A percentile compares a stretch with the other conserved stretches of the same genome.
phyloP scores from a whole-genome alignment of 768 basidiomycete species.

The Amyloporia xantha region DNA sequence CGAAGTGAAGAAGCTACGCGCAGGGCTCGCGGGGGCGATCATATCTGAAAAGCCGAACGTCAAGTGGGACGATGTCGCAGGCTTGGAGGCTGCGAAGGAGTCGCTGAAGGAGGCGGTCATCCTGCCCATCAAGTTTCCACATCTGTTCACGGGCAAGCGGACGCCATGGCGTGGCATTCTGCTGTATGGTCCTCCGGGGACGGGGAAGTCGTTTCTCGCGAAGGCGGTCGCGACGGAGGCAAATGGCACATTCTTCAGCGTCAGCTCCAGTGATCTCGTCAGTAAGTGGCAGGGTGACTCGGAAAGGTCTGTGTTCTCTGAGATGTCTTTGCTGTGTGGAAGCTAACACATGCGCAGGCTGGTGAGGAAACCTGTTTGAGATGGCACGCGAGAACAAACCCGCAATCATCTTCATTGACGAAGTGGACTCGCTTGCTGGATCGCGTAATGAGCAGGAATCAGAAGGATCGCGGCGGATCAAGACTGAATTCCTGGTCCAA shows the following conservation, averaged over 20 bases:
- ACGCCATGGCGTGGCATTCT: slow-evolving; percentile 97
- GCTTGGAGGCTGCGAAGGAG: slow-evolving; percentile 91
- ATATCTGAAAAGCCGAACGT: slow-evolving; percentile 92
- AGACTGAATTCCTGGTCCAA: slow-evolving; percentile 96
- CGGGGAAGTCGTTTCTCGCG: slow-evolving; percentile 93
- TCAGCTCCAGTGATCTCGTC: slow-evolving; percentile 91
- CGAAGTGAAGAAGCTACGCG: slow-evolving; percentile 94
- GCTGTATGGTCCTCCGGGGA: slow-evolving; percentile 95
- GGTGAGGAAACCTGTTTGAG: slow-evolving; percentile 92
- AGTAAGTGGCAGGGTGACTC: slow-evolving; percentile 99
- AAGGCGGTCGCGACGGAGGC: slow-evolving; percentile 99
- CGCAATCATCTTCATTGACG: slow-evolving; percentile 98
- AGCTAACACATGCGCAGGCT: slow-evolving; percentile 42
- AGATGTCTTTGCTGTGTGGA: neutral
- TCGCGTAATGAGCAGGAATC: slow-evolving; percentile 96
- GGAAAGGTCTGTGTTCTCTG: slow-evolving; percentile 63
- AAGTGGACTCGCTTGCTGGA: slow-evolving; percentile 94
- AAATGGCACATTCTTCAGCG: slow-evolving; percentile 97
- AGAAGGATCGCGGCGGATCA: slow-evolving; percentile 94
- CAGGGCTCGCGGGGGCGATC: slow-evolving; percentile 82
- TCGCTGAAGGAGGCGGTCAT: slow-evolving; percentile 97
- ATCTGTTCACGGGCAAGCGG: slow-evolving; percentile 96
- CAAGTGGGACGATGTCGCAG: slow-evolving; percentile 98
- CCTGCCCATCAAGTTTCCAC: slow-evolving; percentile 98
- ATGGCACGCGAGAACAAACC: slow-evolving; percentile 96